Conservation (phyloP, 345 rosid species). For the Hibiscus trionum region DNA sequence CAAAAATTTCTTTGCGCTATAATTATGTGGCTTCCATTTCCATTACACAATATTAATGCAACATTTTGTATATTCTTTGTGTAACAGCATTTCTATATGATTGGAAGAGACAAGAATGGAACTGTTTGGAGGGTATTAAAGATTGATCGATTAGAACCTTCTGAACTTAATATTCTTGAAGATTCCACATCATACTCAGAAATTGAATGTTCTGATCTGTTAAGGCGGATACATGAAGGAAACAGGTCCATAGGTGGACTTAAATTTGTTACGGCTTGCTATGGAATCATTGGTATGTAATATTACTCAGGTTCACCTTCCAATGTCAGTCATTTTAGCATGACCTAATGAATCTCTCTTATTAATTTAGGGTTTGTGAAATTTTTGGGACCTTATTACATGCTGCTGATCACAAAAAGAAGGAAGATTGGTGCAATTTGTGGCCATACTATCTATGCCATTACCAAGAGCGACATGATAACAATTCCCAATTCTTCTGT, state of each 20-base stretch:
- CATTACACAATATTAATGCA: neutral
- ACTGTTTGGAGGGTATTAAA: slow-evolving; percentile 68
- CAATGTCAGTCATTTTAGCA: neutral
- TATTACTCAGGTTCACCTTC: neutral
- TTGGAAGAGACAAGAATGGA: slow-evolving; percentile 72
- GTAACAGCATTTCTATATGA: slow-evolving; percentile 75
- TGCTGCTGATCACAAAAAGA: slow-evolving; percentile 82
- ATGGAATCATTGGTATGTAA: slow-evolving; percentile 77
- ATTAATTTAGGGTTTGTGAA: slow-evolving; percentile 62
- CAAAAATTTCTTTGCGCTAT: neutral
- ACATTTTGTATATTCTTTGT: neutral
- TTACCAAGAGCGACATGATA: slow-evolving; percentile 65
- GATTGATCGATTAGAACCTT: slow-evolving; percentile 60
- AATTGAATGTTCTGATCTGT: slow-evolving; percentile 59
- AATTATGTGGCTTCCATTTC: neutral
- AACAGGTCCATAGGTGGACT: slow-evolving; percentile 83
- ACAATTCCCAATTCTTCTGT: slow-evolving; percentile 62
- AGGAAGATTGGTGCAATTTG: slow-evolving; percentile 79
- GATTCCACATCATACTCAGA: slow-evolving; percentile 66
- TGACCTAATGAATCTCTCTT: slow-evolving; percentile 12
- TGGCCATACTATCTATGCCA: slow-evolving; percentile 67
- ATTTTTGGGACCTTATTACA: slow-evolving; percentile 91
- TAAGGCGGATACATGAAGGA: slow-evolving; percentile 71
- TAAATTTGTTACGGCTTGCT: slow-evolving; percentile 69
- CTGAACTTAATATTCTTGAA: slow-evolving; percentile 58